A percentile compares a stretch with the other conserved stretches of the same genome.
These are phyloP conservation scores for Talaromyces piceae DNA, from an alignment of 2,329 filamentous ascomycete species.

Conservation along the genomic window DNA sequence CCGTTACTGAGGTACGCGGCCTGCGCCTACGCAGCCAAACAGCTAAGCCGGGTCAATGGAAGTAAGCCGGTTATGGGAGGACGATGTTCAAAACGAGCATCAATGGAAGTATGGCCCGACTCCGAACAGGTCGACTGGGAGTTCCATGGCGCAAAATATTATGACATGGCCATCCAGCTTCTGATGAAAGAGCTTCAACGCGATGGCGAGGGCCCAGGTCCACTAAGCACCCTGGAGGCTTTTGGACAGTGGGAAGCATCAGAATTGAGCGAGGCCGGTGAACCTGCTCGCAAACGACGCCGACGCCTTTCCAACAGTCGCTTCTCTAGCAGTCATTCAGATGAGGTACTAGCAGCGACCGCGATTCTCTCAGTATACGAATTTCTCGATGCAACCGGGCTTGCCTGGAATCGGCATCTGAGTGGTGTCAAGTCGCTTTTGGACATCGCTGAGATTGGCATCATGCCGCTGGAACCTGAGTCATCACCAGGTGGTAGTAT, in stretches of 20 bases:
- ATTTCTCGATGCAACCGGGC: constrained; percentile 57
- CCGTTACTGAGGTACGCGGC: constrained; percentile 46
- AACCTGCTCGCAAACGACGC: constrained; percentile 39
- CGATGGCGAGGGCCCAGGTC: constrained; percentile 26
- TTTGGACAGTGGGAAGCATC: constrained; percentile 30
- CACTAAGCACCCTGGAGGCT: constrained; percentile 27
- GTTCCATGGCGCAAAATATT: constrained; percentile 56
- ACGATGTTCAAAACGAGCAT: constrained; percentile 38
- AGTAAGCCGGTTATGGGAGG: constrained; percentile 45
- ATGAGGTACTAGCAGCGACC: constrained; percentile 58
- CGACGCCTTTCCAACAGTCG: constrained; percentile 38
- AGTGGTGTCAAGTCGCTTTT: constrained; percentile 59
- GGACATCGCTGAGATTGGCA: constrained; percentile 37
- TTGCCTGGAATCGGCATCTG: constrained; percentile 57
- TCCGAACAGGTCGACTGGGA: constrained; percentile 48
- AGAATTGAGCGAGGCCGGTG: constrained; percentile 25
- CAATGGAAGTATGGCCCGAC: constrained; percentile 48
- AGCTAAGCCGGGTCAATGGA: constrained; percentile 49
- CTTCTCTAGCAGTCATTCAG: constrained; percentile 35
- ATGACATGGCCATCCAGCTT: constrained; percentile 55
- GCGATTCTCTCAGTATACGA: constrained; percentile 63
- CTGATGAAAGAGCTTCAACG: constrained; percentile 40
- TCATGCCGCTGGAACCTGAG: constrained; percentile 32
- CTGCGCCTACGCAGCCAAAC: constrained; percentile 56
- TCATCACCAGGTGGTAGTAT: constrained; percentile 36